Percentiles rank a stretch among this genome's conserved stretches.
Evolutionary conservation across 129 eudicot species (phyloP).

Genomic region (Saussurea involucrata): DNA sequence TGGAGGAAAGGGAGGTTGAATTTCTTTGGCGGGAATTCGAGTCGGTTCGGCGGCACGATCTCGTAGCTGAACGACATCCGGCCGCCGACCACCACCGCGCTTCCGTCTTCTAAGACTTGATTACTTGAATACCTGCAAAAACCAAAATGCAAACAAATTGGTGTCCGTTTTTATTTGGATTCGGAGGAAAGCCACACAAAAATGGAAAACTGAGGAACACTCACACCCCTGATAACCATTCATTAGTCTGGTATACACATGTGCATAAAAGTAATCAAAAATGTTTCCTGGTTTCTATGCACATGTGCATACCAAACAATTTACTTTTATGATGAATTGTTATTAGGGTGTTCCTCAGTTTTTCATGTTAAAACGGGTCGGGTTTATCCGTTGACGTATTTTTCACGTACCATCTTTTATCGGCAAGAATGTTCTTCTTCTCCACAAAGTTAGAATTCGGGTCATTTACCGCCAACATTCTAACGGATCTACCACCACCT

Average conservation of each 20-base stretch:
- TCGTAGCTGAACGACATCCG: constrained; percentile 59
- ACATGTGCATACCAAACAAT: no score
- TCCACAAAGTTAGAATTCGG: constrained; percentile 53
- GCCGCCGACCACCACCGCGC: constrained; percentile 61
- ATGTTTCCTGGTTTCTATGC: no score
- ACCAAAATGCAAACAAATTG: not conserved
- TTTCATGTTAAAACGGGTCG: no score
- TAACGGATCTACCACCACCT: constrained; percentile 43
- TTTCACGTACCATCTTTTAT: constrained; percentile 53
- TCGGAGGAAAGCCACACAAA: no score
- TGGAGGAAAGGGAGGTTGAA: constrained; percentile 50
- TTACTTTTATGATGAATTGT: no score
- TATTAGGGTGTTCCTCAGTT: no score
- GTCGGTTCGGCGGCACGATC: constrained; percentile 38
- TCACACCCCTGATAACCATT: no score
- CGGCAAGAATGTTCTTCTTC: constrained; percentile 31
- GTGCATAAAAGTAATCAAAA: no score
- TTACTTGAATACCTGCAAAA: constrained; percentile 61
- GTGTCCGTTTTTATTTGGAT: not conserved
- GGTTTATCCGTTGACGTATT: no score
- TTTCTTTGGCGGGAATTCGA: constrained; percentile 15
- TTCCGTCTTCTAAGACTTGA: constrained; percentile 58
- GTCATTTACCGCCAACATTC: constrained; percentile 30
- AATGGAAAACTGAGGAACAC: no score
- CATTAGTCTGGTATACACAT: no score